phyloP scores from a whole-genome alignment of 768 basidiomycete genomes.

The Dentipellis fragilis region DNA sequence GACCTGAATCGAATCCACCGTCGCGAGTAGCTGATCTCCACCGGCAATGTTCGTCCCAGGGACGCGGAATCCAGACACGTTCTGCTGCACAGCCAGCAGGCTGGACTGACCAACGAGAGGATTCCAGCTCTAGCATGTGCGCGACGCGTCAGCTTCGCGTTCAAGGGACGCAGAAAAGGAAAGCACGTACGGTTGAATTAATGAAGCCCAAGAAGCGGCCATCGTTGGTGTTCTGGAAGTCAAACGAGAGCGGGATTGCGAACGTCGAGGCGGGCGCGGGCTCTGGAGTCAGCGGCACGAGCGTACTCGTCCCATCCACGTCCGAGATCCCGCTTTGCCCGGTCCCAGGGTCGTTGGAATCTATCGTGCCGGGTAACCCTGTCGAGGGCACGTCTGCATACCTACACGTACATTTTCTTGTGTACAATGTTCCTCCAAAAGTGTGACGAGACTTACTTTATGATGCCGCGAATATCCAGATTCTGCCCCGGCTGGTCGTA shows the following conservation, averaged over 20 bases:
- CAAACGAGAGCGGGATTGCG: not conserved
- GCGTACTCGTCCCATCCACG: constrained; percentile 4
- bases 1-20: constrained; percentile 10
- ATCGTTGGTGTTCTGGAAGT: constrained; percentile 5
- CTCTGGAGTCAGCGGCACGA: constrained; percentile 1
- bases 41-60: not conserved
- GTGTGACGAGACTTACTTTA: not conserved
- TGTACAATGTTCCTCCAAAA: no score
- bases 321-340: not conserved
- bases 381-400: constrained; percentile 5
- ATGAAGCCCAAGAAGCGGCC: constrained; percentile 9
- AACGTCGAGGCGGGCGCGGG: constrained; percentile 2
- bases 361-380: constrained; percentile 3
- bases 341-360: constrained; percentile 9
- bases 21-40: constrained; percentile 5
- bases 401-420: not conserved
- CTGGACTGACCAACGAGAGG: constrained; percentile 6
- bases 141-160: not conserved
- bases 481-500: constrained; percentile 10
- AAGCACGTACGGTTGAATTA: constrained; percentile 1
- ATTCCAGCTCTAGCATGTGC: constrained; percentile 2
- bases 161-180: no score
- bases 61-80: not conserved
- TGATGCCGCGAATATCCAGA: constrained; percentile 9
- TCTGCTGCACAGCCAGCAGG: constrained; percentile 4